phyloP scores from a whole-genome alignment of 257 asterid species.

The Parsonsia alboflavescens region DNA sequence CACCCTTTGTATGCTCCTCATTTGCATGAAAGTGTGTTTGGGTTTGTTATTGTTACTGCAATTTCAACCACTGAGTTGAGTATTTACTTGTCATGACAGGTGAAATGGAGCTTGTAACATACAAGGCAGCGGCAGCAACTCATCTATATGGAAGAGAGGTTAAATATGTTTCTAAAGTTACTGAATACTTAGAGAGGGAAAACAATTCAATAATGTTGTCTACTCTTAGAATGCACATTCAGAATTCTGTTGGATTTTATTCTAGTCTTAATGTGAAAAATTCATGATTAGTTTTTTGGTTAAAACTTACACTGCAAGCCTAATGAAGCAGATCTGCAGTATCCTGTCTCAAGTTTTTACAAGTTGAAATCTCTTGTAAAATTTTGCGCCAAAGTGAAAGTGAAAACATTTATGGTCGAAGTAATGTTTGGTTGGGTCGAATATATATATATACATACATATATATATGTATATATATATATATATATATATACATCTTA shows the following conservation, averaged over 20 bases:
- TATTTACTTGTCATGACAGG: slow-evolving; percentile 35
- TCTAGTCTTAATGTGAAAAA: slow-evolving; percentile 11
- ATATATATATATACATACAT: too few relatives aligned
- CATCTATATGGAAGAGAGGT: slow-evolving; percentile 66
- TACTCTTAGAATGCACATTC: slow-evolving; percentile 43
- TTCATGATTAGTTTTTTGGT: neutral
- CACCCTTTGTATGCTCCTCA: neutral
- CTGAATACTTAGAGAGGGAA: slow-evolving; percentile 36
- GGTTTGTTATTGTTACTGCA: neutral
- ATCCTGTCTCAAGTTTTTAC: too few relatives aligned
- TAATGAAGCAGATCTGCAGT: too few relatives aligned
- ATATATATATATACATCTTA: too few relatives aligned
- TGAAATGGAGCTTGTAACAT: slow-evolving; percentile 50
- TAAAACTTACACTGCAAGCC: neutral
- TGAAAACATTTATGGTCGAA: too few relatives aligned
- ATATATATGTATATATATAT: too few relatives aligned
- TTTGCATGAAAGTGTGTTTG: neutral
- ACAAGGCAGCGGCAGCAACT: slow-evolving; percentile 73
- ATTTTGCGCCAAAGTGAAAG: too few relatives aligned
- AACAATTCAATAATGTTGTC: slow-evolving; percentile 44
- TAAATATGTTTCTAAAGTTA: slow-evolving; percentile 42
- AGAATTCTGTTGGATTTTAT: slow-evolving; percentile 55
- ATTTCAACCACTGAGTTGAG: neutral
- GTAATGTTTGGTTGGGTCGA: too few relatives aligned
- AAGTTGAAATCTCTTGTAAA: too few relatives aligned